phyloP scores from a whole-genome alignment of 2,329 filamentous ascomycete species.

The Aspergillus versicolor region DNA sequence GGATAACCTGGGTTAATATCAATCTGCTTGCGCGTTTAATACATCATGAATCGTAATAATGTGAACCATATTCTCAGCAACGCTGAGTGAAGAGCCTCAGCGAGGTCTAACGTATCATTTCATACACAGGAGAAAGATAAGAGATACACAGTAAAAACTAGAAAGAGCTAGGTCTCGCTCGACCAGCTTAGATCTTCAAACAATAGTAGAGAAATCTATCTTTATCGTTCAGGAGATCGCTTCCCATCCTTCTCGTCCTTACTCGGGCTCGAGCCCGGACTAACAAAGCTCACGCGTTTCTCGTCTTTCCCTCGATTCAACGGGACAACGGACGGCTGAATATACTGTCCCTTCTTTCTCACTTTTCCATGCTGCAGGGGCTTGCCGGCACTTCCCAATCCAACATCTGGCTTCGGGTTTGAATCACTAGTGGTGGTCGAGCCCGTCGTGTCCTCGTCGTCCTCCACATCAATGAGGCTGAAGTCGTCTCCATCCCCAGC shows the following conservation, averaged over 20 bases:
- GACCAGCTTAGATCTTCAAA: constrained; percentile 8
- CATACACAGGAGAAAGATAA: constrained; percentile 16
- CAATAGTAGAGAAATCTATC: constrained; percentile 12
- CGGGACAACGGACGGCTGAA: constrained; percentile 26
- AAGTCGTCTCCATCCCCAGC: constrained; percentile 52
- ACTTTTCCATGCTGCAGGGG: constrained; percentile 31
- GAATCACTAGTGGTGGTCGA: constrained; percentile 33
- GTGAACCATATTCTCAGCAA: not conserved
- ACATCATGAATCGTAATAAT: not conserved
- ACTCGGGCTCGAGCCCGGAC: constrained; percentile 30
- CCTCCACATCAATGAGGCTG: constrained; percentile 46
- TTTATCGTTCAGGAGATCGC: constrained; percentile 15
- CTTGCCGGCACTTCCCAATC: constrained; percentile 29
- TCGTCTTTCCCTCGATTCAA: constrained; percentile 33
- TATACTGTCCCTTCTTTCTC: constrained; percentile 31
- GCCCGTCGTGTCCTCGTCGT: constrained; percentile 42
- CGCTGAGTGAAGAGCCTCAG: not conserved
- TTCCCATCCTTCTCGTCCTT: constrained; percentile 28
- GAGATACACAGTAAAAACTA: constrained; percentile 12
- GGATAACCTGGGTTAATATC: not conserved
- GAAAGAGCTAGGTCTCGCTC: not conserved
- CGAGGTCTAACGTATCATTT: constrained; percentile 9
- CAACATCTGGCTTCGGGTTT: constrained; percentile 36
- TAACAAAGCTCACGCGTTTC: constrained; percentile 39
- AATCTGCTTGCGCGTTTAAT: not conserved